Conservation (phyloP, 2,329 filamentous ascomycete genomes). For the Penicillium aurantiogriseum region DNA sequence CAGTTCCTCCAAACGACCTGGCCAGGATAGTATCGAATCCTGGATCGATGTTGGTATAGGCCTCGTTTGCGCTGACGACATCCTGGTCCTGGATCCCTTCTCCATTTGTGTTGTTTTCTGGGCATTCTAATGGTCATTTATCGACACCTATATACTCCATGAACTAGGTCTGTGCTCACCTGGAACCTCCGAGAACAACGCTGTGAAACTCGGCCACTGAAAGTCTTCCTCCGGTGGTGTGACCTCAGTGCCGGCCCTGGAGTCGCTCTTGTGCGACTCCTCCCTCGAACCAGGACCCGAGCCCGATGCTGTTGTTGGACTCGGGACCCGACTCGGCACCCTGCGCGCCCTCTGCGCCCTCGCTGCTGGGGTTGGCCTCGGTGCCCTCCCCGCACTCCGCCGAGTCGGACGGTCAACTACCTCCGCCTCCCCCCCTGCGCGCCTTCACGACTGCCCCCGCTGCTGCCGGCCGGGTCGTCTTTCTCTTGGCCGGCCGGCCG, state of each 20-base stretch:
- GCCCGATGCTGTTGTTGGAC: neutral
- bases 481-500: slow-evolving; percentile 37
- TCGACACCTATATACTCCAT: neutral
- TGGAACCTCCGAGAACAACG: neutral
- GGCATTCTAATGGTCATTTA: neutral
- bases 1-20: neutral
- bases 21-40: neutral
- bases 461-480: slow-evolving; percentile 8
- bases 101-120: neutral
- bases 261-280: neutral
- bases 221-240: neutral
- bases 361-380: neutral
- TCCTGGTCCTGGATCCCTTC: neutral
- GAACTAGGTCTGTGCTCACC: neutral
- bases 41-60: neutral
- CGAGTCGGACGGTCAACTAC: neutral
- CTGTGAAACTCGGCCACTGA: neutral
- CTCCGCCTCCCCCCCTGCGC: neutral
- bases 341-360: neutral
- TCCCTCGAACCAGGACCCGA: neutral
- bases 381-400: neutral
- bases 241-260: neutral
- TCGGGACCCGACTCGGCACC: neutral
- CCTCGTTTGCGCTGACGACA: neutral
- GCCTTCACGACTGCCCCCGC: neutral